Evolutionary conservation across 768 basidiomycete genomes (phyloP).

Genomic region (Collybiopsis luxurians): DNA sequence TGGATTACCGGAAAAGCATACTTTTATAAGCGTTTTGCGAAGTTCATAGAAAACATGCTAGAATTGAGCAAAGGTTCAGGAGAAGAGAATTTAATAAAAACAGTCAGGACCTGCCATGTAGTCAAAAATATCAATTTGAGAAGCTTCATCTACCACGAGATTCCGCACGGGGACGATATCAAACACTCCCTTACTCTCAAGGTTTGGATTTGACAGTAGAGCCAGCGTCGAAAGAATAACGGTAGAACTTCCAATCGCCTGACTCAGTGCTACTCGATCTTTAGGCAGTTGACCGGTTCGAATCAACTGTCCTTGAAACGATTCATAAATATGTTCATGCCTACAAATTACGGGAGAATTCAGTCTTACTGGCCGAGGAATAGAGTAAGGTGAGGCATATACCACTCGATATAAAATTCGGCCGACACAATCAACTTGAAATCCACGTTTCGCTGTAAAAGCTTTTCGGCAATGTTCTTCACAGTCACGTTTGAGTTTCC

Average conservation of each 20-base stretch:
- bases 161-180: conserved; percentile 36
- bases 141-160: conserved; percentile 57
- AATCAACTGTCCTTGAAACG: conserved; percentile 30
- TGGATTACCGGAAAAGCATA: conserved; percentile 55
- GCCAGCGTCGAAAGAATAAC: conserved; percentile 48
- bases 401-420: conserved; percentile 49
- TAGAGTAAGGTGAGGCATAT: conserved; percentile 3
- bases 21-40: conserved; percentile 29
- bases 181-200: conserved; percentile 32
- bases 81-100: no score
- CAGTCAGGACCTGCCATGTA: conserved; percentile 45
- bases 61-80: background rate
- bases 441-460: conserved; percentile 30
- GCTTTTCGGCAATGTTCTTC: conserved; percentile 46
- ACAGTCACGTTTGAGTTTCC: conserved; percentile 52
- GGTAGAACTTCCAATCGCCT: conserved; percentile 23
- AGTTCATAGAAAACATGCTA: conserved; percentile 46
- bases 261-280: conserved; percentile 17
- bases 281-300: conserved; percentile 39
- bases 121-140: conserved; percentile 46
- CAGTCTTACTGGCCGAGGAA: no score
- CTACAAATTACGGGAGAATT: conserved; percentile 29
- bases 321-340: conserved; percentile 49
- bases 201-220: conserved; percentile 45
- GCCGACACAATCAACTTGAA: conserved; percentile 47